A percentile compares a stretch with the other conserved stretches of the same genome.
Evolutionary conservation across 2,329 filamentous ascomycete genomes (phyloP).

Genomic region (Cytospora paraplurivora): DNA sequence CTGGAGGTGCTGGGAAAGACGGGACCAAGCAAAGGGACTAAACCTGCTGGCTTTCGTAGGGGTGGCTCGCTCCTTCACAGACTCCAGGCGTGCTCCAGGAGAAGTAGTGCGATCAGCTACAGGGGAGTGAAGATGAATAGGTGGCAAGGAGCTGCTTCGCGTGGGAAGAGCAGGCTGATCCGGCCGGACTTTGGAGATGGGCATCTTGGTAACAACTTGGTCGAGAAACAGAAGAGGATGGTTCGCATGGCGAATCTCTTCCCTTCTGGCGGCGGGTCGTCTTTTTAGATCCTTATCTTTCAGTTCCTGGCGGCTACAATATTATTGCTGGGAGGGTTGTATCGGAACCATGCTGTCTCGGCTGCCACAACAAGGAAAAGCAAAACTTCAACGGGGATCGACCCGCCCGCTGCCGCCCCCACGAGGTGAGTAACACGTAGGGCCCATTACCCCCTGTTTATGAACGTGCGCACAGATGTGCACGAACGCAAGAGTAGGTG

Average conservation of each 20-base stretch:
- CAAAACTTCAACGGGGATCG: background rate
- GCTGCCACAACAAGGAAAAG: background rate
- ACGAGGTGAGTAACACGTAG: background rate
- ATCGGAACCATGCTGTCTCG: background rate
- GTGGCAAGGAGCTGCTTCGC: slow-evolving; percentile 6
- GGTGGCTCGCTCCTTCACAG: background rate
- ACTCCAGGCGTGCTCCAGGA: background rate
- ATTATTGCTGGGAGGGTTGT: background rate
- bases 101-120: background rate
- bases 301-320: background rate
- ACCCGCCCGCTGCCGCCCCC: background rate
- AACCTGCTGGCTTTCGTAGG: background rate
- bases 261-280: background rate
- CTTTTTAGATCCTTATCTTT: background rate
- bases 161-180: background rate
- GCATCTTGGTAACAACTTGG: background rate
- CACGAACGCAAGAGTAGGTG: background rate
- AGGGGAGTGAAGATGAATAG: slow-evolving; percentile 5
- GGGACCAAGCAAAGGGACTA: slow-evolving; percentile 2
- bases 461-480: background rate
- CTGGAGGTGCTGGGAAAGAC: slow-evolving; percentile 10
- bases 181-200: slow-evolving; percentile 4
- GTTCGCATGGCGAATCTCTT: background rate
- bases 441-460: background rate
- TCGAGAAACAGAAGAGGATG: background rate